Evolutionary conservation across 2,329 filamentous ascomycete genomes (phyloP).

Genomic region (Calonectria multiphialidica): DNA sequence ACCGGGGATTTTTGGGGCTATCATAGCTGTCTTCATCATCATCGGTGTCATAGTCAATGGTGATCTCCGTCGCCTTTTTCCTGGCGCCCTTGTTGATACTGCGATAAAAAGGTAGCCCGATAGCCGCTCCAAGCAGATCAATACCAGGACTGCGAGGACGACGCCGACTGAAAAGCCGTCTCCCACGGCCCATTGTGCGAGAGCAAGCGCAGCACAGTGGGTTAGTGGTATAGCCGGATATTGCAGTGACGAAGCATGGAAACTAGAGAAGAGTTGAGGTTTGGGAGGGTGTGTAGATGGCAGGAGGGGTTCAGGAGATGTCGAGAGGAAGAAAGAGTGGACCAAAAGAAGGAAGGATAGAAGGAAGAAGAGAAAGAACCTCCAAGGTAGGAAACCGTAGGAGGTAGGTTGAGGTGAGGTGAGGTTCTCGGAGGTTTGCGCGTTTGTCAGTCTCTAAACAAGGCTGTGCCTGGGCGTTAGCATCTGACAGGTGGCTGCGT

Average conservation of each 20-base stretch:
- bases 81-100: slow-evolving; percentile 17
- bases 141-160: slow-evolving; percentile 32
- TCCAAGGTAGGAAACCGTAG: not conserved
- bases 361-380: not conserved
- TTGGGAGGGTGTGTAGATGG: not conserved
- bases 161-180: slow-evolving; percentile 26
- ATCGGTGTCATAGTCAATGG: slow-evolving; percentile 11
- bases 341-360: not conserved
- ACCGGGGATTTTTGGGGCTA: not conserved
- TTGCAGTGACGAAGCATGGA: not conserved
- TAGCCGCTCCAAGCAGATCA: slow-evolving; percentile 43
- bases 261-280: not conserved
- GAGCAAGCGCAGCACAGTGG: slow-evolving; percentile 4
- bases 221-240: not conserved
- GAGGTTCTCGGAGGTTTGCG: not conserved
- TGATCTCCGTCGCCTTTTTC: slow-evolving; percentile 18
- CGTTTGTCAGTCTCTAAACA: not conserved
- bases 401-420: not conserved
- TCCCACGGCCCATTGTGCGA: slow-evolving; percentile 37
- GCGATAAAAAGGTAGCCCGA: slow-evolving; percentile 41
- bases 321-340: not conserved
- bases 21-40: not conserved
- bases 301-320: not conserved
- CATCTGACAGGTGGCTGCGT: not conserved
- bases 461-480: not conserved